Conservation (phyloP, 345 rosid species). For the Abelmoschus esculentus region DNA sequence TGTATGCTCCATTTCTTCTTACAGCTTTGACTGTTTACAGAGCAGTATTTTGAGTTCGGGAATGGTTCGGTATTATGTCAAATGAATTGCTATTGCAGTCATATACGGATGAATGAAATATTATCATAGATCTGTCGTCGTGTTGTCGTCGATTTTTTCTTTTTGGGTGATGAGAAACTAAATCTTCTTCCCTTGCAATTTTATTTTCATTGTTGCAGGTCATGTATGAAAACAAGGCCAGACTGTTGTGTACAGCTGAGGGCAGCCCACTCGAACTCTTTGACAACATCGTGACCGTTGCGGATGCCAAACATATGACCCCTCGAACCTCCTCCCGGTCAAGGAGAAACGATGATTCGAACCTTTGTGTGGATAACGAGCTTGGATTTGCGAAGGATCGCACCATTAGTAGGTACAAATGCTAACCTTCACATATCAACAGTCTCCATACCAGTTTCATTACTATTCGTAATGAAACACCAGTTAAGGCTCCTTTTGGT, state of each 20-base stretch:
- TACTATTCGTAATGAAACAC: not conserved
- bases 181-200: not conserved
- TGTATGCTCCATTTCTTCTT: slow-evolving; percentile 34
- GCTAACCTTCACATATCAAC: not conserved
- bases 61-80: not conserved
- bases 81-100: not conserved
- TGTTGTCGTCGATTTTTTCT: not conserved
- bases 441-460: not conserved
- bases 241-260: slow-evolving; percentile 83
- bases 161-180: not conserved
- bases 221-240: slow-evolving; percentile 82
- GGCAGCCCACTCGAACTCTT: slow-evolving; percentile 73
- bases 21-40: not conserved
- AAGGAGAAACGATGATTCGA: slow-evolving; percentile 60
- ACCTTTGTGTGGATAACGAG: slow-evolving; percentile 91
- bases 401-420: slow-evolving; percentile 77
- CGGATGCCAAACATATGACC: slow-evolving; percentile 67
- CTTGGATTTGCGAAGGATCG: slow-evolving; percentile 96
- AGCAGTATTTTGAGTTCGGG: not conserved
- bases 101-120: not conserved
- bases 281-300: slow-evolving; percentile 51
- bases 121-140: not conserved
- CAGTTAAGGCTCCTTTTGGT: not conserved
- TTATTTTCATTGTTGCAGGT: slow-evolving; percentile 45
- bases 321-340: slow-evolving; percentile 88